These are phyloP conservation scores for Trichosanthes truncata DNA, from an alignment of 306 rosid genomes.

Conservation along the genomic window DNA sequence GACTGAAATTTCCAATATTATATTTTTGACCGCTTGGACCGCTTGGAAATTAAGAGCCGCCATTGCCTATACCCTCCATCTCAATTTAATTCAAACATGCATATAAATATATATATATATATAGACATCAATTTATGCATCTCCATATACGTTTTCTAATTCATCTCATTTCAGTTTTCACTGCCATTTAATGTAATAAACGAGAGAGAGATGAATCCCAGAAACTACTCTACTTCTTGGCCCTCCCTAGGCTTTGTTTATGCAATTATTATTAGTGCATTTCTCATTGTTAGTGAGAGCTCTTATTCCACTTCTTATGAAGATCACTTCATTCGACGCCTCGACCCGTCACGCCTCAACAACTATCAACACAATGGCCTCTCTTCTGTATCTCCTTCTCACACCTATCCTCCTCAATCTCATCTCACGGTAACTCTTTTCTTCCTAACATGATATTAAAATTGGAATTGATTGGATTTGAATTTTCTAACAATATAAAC, in stretches of 20 bases:
- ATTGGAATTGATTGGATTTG: background rate
- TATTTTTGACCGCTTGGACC: too few species aligned
- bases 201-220: background rate
- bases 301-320: constrained; percentile 16
- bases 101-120: background rate
- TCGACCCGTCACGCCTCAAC: constrained; percentile 10
- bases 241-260: background rate
- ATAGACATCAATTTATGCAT: background rate
- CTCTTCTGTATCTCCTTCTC: constrained; percentile 1
- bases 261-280: background rate
- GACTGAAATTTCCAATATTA: background rate
- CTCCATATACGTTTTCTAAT: background rate
- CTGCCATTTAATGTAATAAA: background rate
- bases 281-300: constrained; percentile 5
- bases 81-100: background rate
- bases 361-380: background rate
- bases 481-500: background rate
- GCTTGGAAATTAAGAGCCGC: background rate
- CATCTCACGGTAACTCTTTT: background rate
- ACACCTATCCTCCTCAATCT: background rate
- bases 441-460: background rate
- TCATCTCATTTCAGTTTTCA: background rate
- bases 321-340: constrained; percentile 8
- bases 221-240: background rate
- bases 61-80: background rate